Percentiles rank a stretch among this genome's conserved stretches.
phyloP scores from a whole-genome alignment of 164 flowering plant genomes.

The Houttuynia cordata region DNA sequence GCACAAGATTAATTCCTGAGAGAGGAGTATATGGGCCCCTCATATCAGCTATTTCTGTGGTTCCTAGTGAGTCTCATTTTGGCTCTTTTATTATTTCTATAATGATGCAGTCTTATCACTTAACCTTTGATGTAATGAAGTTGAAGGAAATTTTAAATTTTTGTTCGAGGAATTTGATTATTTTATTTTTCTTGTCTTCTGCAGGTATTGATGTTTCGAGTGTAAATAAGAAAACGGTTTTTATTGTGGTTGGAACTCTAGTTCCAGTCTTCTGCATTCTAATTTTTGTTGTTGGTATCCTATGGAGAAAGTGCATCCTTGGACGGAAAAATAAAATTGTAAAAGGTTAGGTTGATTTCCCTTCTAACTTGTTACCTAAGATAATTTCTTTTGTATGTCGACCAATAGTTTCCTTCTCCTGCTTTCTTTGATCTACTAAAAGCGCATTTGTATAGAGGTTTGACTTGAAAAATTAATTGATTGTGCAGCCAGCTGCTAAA shows the following conservation, averaged over 20 bases:
- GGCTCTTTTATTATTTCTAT: neutral
- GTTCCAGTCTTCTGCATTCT: slow-evolving; percentile 8
- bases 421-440: no score
- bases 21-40: slow-evolving; percentile 42
- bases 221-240: slow-evolving; percentile 17
- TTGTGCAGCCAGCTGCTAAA: neutral
- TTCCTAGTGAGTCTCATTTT: slow-evolving; percentile 16
- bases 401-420: no score
- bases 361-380: neutral
- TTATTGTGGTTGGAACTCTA: slow-evolving; percentile 25
- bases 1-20: slow-evolving; percentile 27
- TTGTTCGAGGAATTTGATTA: no score
- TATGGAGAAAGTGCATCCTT: slow-evolving; percentile 37
- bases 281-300: slow-evolving; percentile 20
- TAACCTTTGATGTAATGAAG: no score
- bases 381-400: neutral
- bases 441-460: no score
- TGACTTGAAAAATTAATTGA: no score
- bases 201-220: no score
- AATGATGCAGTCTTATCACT: no score
- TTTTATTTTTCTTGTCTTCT: no score
- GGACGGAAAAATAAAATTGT: slow-evolving; percentile 9
- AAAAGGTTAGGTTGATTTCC: slow-evolving; percentile 7
- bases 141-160: no score
- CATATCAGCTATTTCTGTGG: slow-evolving; percentile 38